Evolutionary conservation across 1,284 basidiomycete species (phyloP).

Genomic region (Heterobasidion irregulare): DNA sequence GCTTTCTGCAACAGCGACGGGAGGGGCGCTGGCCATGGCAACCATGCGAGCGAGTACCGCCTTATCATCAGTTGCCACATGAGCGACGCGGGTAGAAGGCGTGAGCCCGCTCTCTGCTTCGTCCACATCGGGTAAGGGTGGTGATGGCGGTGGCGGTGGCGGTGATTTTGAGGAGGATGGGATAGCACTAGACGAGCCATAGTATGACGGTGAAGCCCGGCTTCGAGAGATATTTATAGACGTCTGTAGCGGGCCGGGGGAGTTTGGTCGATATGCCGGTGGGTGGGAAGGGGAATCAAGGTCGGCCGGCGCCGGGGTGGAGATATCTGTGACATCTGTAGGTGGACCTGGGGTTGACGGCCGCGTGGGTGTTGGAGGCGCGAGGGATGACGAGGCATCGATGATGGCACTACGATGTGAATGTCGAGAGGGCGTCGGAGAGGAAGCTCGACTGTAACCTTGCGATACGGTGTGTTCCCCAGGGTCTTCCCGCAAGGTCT

Average conservation of each 20-base stretch:
- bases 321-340: not conserved
- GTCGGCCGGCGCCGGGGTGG: not conserved
- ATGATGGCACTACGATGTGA: not conserved
- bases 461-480: not conserved
- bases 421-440: not conserved
- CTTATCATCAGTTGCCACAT: slow-evolving; percentile 74
- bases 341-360: not conserved
- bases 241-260: not conserved
- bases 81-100: slow-evolving; percentile 32
- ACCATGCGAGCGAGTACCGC: slow-evolving; percentile 48
- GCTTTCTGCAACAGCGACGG: not conserved
- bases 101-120: not conserved
- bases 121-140: not conserved
- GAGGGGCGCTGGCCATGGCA: slow-evolving; percentile 40
- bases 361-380: not conserved
- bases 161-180: slow-evolving; percentile 5
- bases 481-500: not conserved
- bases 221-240: not conserved
- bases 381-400: not conserved
- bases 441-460: not conserved
- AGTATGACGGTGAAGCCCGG: not conserved
- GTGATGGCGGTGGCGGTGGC: not conserved
- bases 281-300: not conserved
- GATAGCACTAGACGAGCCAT: not conserved
- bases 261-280: slow-evolving; percentile 1